Conservation (phyloP, 2,329 filamentous ascomycete species). For the Fusarium tupiense region DNA sequence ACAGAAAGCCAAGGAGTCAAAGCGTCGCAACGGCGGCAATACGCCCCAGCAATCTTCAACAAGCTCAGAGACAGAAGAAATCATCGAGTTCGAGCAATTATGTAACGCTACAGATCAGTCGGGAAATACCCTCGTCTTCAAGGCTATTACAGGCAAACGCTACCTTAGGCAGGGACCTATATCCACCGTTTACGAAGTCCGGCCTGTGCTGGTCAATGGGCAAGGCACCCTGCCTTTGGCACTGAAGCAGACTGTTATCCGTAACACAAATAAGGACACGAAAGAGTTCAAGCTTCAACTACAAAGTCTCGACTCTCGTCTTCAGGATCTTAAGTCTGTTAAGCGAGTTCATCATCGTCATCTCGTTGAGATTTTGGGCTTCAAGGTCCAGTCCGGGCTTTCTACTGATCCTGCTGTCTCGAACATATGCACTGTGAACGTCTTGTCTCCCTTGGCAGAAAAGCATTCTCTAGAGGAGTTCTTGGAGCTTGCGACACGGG, state of each 20-base stretch:
- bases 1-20: constrained; percentile 70
- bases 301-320: constrained; percentile 77
- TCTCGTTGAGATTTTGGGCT: constrained; percentile 82
- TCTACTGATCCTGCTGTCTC: constrained; percentile 50
- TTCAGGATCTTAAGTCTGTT: constrained; percentile 78
- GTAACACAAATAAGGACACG: constrained; percentile 65
- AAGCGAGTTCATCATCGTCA: constrained; percentile 81
- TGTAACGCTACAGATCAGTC: constrained; percentile 71
- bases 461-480: constrained; percentile 86
- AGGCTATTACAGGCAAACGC: constrained; percentile 74
- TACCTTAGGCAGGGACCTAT: constrained; percentile 72
- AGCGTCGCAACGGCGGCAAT: constrained; percentile 59
- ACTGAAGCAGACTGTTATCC: constrained; percentile 75
- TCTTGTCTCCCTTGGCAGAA: constrained; percentile 80
- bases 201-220: constrained; percentile 68
- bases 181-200: constrained; percentile 76
- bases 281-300: constrained; percentile 79
- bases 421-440: constrained; percentile 74
- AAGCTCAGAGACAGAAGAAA: constrained; percentile 45
- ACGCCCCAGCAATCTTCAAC: constrained; percentile 40
- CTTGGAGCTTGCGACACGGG: constrained; percentile 78
- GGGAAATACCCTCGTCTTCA: constrained; percentile 74
- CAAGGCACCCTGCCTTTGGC: constrained; percentile 71
- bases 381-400: constrained; percentile 73
- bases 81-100: constrained; percentile 72